Conservation (phyloP, 75 land plant species). For the Sequoia sempervirens region DNA sequence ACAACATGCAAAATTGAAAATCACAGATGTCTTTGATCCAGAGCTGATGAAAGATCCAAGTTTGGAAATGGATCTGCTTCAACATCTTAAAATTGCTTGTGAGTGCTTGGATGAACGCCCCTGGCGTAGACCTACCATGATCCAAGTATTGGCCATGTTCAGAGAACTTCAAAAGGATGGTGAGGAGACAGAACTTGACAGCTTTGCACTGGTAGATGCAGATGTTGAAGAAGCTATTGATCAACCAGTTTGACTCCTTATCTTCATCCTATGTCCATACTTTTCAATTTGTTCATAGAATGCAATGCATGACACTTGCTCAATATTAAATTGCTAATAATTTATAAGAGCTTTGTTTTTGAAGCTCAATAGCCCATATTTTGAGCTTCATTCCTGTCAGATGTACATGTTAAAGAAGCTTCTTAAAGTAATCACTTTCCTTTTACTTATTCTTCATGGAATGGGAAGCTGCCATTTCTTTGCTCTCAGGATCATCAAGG, state of each 20-base stretch:
- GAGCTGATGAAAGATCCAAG: slow-evolving; percentile 25
- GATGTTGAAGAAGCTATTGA: slow-evolving; percentile 10
- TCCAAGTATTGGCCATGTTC: slow-evolving; percentile 47
- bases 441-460: slow-evolving; percentile 5
- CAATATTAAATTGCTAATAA: background rate
- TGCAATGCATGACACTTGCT: slow-evolving; percentile 1
- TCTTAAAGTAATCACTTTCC: slow-evolving; percentile 4
- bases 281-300: slow-evolving; percentile 4
- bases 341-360: background rate
- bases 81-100: slow-evolving; percentile 43
- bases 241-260: slow-evolving; percentile 1
- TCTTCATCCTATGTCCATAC: background rate
- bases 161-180: slow-evolving; percentile 37
- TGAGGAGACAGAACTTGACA: slow-evolving; percentile 15
- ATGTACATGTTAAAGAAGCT: slow-evolving; percentile 6
- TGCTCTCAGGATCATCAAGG: background rate
- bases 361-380: background rate
- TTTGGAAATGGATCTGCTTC: slow-evolving; percentile 31
- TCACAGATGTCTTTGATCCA: slow-evolving; percentile 27
- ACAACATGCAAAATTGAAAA: slow-evolving; percentile 20
- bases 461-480: background rate
- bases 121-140: slow-evolving; percentile 41
- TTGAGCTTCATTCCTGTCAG: slow-evolving; percentile 2
- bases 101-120: slow-evolving; percentile 45
- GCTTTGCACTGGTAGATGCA: slow-evolving; percentile 12